Percentiles rank a stretch among this genome's conserved stretches.
Conservation (phyloP, 495 filamentous ascomycete species). For the Penicillium simplicissimum region DNA sequence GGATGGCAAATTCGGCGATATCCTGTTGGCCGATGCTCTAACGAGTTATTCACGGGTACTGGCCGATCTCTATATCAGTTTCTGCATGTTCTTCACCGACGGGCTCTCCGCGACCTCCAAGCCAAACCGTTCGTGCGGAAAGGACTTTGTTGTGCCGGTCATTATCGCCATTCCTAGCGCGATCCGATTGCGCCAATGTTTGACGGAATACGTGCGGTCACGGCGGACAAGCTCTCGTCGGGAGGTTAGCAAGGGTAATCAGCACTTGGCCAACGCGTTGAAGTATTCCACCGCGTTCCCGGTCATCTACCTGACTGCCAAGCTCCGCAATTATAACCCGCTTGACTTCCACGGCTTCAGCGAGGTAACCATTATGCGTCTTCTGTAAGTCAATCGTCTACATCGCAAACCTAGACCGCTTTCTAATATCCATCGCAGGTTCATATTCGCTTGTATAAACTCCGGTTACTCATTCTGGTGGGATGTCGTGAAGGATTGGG, state of each 20-base stretch:
- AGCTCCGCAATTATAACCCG: slow-evolving; percentile 68
- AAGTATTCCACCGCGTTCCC: slow-evolving; percentile 94
- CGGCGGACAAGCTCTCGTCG: slow-evolving; percentile 46
- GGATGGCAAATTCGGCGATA: slow-evolving; percentile 90
- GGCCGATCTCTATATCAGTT: slow-evolving; percentile 81
- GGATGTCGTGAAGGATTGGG: slow-evolving; percentile 97
- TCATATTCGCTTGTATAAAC: slow-evolving; percentile 70
- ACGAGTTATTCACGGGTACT: slow-evolving; percentile 93
- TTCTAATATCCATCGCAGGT: slow-evolving; percentile 34
- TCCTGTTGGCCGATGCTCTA: slow-evolving; percentile 90
- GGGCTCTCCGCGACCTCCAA: slow-evolving; percentile 71
- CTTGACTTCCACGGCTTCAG: slow-evolving; percentile 53
- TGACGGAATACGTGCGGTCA: slow-evolving; percentile 83
- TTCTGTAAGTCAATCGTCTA: slow-evolving; percentile 45
- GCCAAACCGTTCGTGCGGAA: slow-evolving; percentile 80
- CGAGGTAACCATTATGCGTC: slow-evolving; percentile 55
- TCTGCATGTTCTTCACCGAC: slow-evolving; percentile 82
- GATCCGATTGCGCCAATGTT: slow-evolving; percentile 88
- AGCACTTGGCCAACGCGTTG: slow-evolving; percentile 87
- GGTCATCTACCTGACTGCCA: slow-evolving; percentile 74
- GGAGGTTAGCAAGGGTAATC: slow-evolving; percentile 64
- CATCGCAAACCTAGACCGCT: not conserved
- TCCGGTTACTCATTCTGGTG: slow-evolving; percentile 95
- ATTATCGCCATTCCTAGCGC: slow-evolving; percentile 78
- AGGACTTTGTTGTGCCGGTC: slow-evolving; percentile 70